Conservation (phyloP, 352 stramenopile species). For the Globisporangium orthogonon region DNA sequence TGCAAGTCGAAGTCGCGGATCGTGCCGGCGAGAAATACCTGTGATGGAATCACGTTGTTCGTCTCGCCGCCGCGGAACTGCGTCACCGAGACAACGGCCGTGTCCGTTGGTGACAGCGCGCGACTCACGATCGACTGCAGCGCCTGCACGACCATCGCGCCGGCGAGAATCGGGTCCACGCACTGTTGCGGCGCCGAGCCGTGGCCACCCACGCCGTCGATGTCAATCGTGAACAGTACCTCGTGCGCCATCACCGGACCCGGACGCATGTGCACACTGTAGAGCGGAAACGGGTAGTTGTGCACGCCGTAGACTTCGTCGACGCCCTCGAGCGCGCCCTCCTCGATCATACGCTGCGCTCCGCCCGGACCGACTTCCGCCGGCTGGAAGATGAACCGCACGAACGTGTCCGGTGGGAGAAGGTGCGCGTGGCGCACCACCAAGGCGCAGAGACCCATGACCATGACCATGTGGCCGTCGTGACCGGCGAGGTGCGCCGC, state of each 20-base stretch:
- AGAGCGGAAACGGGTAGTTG: constrained; percentile 85
- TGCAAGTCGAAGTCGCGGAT: constrained; percentile 91
- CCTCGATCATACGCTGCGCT: constrained; percentile 90
- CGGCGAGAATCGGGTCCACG: constrained; percentile 90
- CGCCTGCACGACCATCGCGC: constrained; percentile 85
- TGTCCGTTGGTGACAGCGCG: constrained; percentile 87
- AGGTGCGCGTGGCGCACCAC: constrained; percentile 63
- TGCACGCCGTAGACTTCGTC: constrained; percentile 93
- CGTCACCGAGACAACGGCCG: constrained; percentile 90
- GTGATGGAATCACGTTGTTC: constrained; percentile 93
- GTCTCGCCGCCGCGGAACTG: constrained; percentile 89
- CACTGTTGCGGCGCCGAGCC: constrained; percentile 90
- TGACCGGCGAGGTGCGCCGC: constrained; percentile 93
- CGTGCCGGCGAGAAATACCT: constrained; percentile 83
- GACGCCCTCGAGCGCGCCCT: constrained; percentile 83
- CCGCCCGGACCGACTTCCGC: constrained; percentile 91
- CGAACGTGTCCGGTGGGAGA: constrained; percentile 63
- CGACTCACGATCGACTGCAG: constrained; percentile 92
- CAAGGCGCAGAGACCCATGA: constrained; percentile 87
- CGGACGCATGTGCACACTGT: constrained; percentile 81
- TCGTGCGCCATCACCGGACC: constrained; percentile 90
- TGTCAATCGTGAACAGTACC: constrained; percentile 90
- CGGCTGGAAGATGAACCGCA: constrained; percentile 95
- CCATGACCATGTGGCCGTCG: constrained; percentile 93
- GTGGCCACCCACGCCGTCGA: constrained; percentile 91